These are phyloP conservation scores for Psilocybe subaeruginosa DNA, from an alignment of 768 basidiomycete species.

Conservation along the genomic window DNA sequence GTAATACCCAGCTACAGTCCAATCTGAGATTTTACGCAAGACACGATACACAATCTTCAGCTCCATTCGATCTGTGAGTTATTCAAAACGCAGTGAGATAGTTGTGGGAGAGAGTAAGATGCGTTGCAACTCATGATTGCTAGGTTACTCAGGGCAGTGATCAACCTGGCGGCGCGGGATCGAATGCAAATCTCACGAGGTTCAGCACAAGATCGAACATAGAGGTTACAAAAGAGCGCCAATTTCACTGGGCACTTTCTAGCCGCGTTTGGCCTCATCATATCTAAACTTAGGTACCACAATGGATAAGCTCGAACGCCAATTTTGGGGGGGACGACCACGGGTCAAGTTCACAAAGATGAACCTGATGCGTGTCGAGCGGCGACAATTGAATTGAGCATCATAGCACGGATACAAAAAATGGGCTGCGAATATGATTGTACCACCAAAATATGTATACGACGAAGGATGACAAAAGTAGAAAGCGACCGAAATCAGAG, in stretches of 20 bases:
- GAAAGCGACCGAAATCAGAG: slow-evolving; percentile 48
- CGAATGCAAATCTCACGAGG: background rate
- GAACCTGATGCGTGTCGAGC: slow-evolving; percentile 83
- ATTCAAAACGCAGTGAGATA: background rate
- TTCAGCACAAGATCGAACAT: background rate
- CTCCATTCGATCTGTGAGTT: slow-evolving; percentile 26
- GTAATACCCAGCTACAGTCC: slow-evolving; percentile 63
- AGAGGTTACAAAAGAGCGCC: background rate
- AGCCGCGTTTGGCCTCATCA: background rate
- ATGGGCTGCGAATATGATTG: slow-evolving; percentile 18
- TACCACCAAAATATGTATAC: slow-evolving; percentile 21
- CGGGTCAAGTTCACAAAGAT: slow-evolving; percentile 64
- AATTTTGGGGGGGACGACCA: slow-evolving; percentile 59
- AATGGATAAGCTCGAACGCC: slow-evolving; percentile 22
- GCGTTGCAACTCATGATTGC: background rate
- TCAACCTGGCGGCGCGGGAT: background rate
- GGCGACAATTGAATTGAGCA: slow-evolving; percentile 66
- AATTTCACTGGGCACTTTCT: background rate
- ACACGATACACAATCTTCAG: slow-evolving; percentile 58
- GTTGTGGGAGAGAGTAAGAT: background rate
- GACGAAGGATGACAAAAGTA: slow-evolving; percentile 22
- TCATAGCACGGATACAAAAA: slow-evolving; percentile 31
- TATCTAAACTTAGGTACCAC: background rate
- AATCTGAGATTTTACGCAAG: slow-evolving; percentile 64
- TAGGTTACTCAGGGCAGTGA: background rate